Evolutionary conservation across 805 yeast species (phyloP), one percentile per base, ranked within the genome.

Genomic region (Ogataea parapolymorpha): DNA sequence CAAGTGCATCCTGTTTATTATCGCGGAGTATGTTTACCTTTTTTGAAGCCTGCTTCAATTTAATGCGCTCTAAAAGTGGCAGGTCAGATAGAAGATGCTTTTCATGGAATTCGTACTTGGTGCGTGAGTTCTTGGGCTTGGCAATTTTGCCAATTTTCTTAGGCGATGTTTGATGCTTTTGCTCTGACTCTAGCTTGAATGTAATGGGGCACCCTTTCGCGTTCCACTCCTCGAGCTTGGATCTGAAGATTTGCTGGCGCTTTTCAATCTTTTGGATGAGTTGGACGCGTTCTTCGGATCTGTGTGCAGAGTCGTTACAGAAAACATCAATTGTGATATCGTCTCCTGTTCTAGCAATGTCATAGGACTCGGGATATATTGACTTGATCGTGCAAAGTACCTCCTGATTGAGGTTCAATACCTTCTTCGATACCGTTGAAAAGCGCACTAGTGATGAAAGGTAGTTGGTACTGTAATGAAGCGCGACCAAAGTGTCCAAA

Each of bases 1-100:
- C 45, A 12, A 53, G 31, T 12, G 27, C 12, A 36, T 30, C 3
- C 40, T 39, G 26, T 28, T 20, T 17, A 6, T 17, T 10, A 8
- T 18, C 16, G 23, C 25, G 15, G 15, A n/a, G n/a, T n/a, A 12
- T 26, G 23, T 16, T 12, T 9, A 31, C 11, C 13, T 32, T 37
- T 8, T 23, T 28, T 7, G 43, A 26, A 12, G 45, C 44, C 41
- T 72, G 74, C 48, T 65, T 70, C 31, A 52, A 41, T 38, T 57
- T 60, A 35, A 71, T 68, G 32, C 76, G 54, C 31, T 72, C 71
- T 10, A 71, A 44, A 5, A 72, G 48, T 1, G 69, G 54, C 26
- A 8, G 62, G 43, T 9, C 41, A 32, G 8, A 51, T 6, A 14
- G 25, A 1, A 8, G 12, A 15, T 54, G 44, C 33, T 53, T 56